Evolutionary conservation across 2,329 filamentous ascomycete genomes (phyloP).

Genomic region (Penicillium sp.): DNA sequence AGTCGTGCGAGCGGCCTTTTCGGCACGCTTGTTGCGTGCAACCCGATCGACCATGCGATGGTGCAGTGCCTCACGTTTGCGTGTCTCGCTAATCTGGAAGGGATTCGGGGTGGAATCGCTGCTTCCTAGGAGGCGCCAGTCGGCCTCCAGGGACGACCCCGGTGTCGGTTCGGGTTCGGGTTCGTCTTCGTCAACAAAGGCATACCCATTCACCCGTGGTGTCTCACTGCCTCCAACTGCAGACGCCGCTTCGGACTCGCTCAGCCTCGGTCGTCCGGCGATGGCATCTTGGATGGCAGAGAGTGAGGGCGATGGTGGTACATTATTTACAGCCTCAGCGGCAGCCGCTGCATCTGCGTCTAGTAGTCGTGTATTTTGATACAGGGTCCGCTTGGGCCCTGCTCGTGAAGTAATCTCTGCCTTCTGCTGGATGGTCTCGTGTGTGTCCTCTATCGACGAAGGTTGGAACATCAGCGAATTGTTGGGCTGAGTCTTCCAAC

Average conservation of each 20-base stretch:
- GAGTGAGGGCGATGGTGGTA: conserved; percentile 72
- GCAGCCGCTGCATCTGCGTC: conserved; percentile 40
- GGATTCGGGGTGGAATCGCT: conserved; percentile 59
- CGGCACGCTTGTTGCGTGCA: conserved; percentile 62
- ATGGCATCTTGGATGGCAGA: conserved; percentile 82
- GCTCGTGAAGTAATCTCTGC: conserved; percentile 66
- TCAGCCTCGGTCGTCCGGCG: conserved; percentile 60
- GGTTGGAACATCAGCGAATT: conserved; percentile 80
- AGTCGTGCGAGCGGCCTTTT: conserved; percentile 55
- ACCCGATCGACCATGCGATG: conserved; percentile 81
- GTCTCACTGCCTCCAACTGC: conserved; percentile 62
- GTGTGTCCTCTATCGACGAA: conserved; percentile 47
- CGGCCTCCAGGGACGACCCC: conserved; percentile 11
- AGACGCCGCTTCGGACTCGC: conserved; percentile 53
- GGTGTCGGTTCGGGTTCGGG: conserved; percentile 30
- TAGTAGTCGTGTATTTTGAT: conserved; percentile 74
- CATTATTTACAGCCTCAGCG: conserved; percentile 36
- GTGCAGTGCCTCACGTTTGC: conserved; percentile 73
- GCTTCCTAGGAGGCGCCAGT: conserved; percentile 40
- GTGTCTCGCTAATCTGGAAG: conserved; percentile 70
- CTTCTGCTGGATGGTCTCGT: conserved; percentile 58
- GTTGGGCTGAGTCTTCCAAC: conserved; percentile 66
- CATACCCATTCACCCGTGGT: conserved; percentile 85
- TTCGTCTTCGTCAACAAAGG: conserved; percentile 78
- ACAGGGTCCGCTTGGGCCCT: conserved; percentile 68